A percentile compares a stretch with the other conserved stretches of the same genome.
Evolutionary conservation across 2,329 filamentous ascomycete genomes (phyloP).

Genomic region (Aspergillus sp.): DNA sequence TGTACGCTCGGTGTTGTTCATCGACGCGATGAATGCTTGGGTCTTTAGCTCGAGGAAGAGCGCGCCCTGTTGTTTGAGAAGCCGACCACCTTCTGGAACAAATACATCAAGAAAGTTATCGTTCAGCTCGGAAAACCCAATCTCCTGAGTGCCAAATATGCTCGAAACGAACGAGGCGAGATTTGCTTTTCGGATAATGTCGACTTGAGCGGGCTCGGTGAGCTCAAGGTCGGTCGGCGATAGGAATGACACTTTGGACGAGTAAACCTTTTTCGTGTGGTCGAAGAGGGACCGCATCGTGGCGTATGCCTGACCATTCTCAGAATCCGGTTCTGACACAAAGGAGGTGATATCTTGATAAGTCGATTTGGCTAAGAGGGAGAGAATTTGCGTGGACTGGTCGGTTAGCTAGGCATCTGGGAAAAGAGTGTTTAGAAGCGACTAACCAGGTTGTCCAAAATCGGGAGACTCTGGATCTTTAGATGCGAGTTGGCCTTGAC

Average conservation of each 20-base stretch:
- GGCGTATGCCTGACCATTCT: constrained; percentile 61
- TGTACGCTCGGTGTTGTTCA: constrained; percentile 56
- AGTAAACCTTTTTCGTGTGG: constrained; percentile 63
- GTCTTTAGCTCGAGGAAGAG: constrained; percentile 66
- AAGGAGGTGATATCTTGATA: constrained; percentile 59
- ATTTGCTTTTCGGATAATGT: constrained; percentile 63
- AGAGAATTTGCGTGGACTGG: constrained; percentile 60
- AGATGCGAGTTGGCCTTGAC: constrained; percentile 47
- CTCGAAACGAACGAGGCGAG: constrained; percentile 64
- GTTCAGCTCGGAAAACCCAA: constrained; percentile 64
- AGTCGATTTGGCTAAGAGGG: constrained; percentile 56
- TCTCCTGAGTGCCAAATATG: constrained; percentile 63
- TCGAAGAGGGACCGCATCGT: constrained; percentile 63
- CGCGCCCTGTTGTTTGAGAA: constrained; percentile 60
- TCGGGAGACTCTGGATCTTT: constrained; percentile 60
- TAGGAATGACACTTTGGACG: constrained; percentile 56
- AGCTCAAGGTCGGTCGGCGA: constrained; percentile 55
- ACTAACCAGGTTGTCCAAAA: constrained; percentile 61
- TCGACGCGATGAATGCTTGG: constrained; percentile 64
- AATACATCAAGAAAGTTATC: constrained; percentile 65
- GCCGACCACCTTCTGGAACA: constrained; percentile 57
- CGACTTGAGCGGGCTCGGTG: constrained; percentile 53
- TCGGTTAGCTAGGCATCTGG: neutral
- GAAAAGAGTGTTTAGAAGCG: neutral
- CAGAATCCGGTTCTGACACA: constrained; percentile 55